Evolutionary conservation across 768 basidiomycete species (phyloP).

Genomic region (Boletus sensibilis): DNA sequence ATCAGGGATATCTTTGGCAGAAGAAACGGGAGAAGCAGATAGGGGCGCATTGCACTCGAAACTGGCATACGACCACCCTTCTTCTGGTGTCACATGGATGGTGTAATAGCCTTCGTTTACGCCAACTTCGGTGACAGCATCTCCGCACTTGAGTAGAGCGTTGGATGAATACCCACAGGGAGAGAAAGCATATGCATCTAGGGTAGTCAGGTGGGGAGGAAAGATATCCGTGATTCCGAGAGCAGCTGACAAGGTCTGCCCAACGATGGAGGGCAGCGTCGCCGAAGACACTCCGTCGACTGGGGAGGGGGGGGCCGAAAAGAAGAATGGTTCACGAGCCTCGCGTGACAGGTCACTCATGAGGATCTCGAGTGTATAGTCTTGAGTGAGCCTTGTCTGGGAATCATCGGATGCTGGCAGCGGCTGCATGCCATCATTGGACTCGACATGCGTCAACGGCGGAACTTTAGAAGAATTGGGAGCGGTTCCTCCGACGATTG

Average conservation of each 20-base stretch:
- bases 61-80: conserved; percentile 97
- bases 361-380: conserved; percentile 96
- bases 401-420: conserved; percentile 6
- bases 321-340: conserved; percentile 81
- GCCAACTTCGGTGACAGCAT: conserved; percentile 20
- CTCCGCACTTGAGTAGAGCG: conserved; percentile 71
- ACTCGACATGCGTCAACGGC: conserved; percentile 13
- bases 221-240: conserved; percentile 85
- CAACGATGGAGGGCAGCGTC: conserved; percentile 24
- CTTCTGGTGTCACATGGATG: conserved; percentile 97
- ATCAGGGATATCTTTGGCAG: conserved; percentile 57
- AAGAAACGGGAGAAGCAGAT: conserved; percentile 29
- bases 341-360: conserved; percentile 86
- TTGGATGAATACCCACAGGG: conserved; percentile 98
- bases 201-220: conserved; percentile 69
- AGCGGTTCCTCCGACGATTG: conserved; percentile 29
- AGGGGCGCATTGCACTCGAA: conserved; percentile 98
- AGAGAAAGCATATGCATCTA: conserved; percentile 91
- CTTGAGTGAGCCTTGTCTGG: conserved; percentile 40
- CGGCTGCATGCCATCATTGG: conserved; percentile 12
- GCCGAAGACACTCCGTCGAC: conserved; percentile 50
- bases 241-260: conserved; percentile 53
- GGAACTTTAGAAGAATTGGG: conserved; percentile 18
- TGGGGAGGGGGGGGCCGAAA: conserved; percentile 40
- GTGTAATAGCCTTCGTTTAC: conserved; percentile 91